These are phyloP conservation scores for Dalbergia oliveri DNA, from an alignment of 306 rosid genomes.

Conservation along the genomic window DNA sequence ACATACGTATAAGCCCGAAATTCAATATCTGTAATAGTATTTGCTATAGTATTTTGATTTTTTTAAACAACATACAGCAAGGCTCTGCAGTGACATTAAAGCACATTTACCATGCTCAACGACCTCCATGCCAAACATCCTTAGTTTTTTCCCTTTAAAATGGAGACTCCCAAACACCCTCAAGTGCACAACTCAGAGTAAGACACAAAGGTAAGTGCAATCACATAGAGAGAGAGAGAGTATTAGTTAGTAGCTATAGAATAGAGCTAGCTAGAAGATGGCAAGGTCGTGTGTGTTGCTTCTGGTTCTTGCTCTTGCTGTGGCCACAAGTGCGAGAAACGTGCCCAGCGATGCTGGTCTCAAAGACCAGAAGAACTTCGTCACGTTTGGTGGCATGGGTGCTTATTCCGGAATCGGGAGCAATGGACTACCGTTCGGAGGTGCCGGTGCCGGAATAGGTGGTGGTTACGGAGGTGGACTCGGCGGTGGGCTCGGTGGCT, in stretches of 20 bases:
- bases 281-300: conserved; percentile 47
- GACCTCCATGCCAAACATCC: conserved; percentile 29
- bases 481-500: conserved; percentile 52
- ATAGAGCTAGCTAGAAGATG: conserved; percentile 31
- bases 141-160: conserved; percentile 42
- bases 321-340: conserved; percentile 48
- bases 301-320: conserved; percentile 64
- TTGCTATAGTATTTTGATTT: not conserved
- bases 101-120: conserved; percentile 62
- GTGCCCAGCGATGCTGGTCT: conserved; percentile 71
- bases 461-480: conserved; percentile 51
- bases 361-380: conserved; percentile 83
- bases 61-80: not conserved
- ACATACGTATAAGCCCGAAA: not conserved
- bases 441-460: conserved; percentile 65
- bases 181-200: not conserved
- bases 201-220: not conserved
- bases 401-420: conserved; percentile 77
- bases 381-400: conserved; percentile 69
- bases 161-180: not conserved
- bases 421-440: conserved; percentile 82
- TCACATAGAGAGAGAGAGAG: not conserved
- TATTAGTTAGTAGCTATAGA: not conserved
- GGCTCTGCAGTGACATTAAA: conserved; percentile 46
- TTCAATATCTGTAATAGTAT: not conserved